Evolutionary conservation across 164 flowering plant species (phyloP).

Genomic region (Nymphaea colorata): DNA sequence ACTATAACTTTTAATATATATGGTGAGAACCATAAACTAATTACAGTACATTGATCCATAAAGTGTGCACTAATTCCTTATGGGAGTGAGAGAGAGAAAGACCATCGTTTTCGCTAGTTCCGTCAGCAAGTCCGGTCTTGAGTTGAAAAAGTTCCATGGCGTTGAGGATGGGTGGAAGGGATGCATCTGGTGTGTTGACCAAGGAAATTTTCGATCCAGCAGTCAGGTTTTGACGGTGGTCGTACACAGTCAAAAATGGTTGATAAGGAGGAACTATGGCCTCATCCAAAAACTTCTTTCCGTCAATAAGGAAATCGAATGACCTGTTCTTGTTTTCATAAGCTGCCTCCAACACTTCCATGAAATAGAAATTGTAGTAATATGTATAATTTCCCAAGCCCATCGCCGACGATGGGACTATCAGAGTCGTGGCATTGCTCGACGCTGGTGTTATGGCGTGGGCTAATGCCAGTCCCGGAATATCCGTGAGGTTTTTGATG

Average conservation of each 20-base stretch:
- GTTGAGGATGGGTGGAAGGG: constrained; percentile 35
- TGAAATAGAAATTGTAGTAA: constrained; percentile 10
- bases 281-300: neutral
- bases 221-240: neutral
- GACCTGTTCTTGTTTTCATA: neutral
- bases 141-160: constrained; percentile 28
- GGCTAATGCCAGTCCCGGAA: constrained; percentile 16
- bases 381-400: neutral
- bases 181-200: constrained; percentile 14
- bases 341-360: constrained; percentile 7
- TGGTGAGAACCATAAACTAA: too few species aligned
- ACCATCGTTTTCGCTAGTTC: constrained; percentile 31
- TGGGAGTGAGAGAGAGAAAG: neutral
- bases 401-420: neutral
- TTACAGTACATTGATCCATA: too few species aligned
- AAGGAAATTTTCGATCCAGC: constrained; percentile 5
- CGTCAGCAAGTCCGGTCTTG: constrained; percentile 6
- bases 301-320: neutral
- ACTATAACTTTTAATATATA: too few species aligned
- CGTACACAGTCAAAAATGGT: neutral
- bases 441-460: constrained; percentile 15
- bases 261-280: neutral
- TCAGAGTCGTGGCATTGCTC: neutral
- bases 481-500: constrained; percentile 5
- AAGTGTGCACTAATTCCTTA: too few species aligned